These are phyloP conservation scores for Aspergillus pseudoviridinutans DNA, from an alignment of 2,329 filamentous ascomycete species.

Conservation along the genomic window DNA sequence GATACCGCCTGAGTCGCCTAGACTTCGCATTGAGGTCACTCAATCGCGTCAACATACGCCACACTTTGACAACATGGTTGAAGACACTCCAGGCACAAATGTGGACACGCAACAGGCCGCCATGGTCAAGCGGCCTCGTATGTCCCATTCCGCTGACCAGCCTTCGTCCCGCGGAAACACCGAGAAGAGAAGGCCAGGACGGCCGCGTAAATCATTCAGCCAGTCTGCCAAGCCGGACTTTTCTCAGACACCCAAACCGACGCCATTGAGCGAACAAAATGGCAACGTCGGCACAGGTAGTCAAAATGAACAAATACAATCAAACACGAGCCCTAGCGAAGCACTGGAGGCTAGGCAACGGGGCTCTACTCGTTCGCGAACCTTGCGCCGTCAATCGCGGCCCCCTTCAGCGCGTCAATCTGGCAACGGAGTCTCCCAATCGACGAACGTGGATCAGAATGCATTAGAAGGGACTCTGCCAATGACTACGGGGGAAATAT, in stretches of 20 bases:
- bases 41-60: constrained; percentile 8
- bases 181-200: constrained; percentile 20
- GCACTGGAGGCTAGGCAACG: constrained; percentile 1
- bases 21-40: constrained; percentile 14
- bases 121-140: constrained; percentile 28
- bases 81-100: background rate
- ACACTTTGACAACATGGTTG: background rate
- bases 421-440: background rate
- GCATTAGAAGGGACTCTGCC: background rate
- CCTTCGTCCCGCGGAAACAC: constrained; percentile 2
- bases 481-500: background rate
- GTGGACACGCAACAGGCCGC: constrained; percentile 16
- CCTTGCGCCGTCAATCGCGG: constrained; percentile 15
- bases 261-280: constrained; percentile 15
- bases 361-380: constrained; percentile 9
- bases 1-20: constrained; percentile 6
- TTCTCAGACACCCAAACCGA: constrained; percentile 10
- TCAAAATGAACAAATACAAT: constrained; percentile 7
- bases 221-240: constrained; percentile 11
- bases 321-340: constrained; percentile 12
- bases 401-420: constrained; percentile 3
- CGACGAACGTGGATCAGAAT: background rate
- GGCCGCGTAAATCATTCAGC: constrained; percentile 27
- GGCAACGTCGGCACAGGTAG: constrained; percentile 12
- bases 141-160: constrained; percentile 14